Percentiles rank a stretch among this genome's conserved stretches.
phyloP scores from a whole-genome alignment of 2,329 filamentous ascomycete species.

The Corinectria fuckeliana region DNA sequence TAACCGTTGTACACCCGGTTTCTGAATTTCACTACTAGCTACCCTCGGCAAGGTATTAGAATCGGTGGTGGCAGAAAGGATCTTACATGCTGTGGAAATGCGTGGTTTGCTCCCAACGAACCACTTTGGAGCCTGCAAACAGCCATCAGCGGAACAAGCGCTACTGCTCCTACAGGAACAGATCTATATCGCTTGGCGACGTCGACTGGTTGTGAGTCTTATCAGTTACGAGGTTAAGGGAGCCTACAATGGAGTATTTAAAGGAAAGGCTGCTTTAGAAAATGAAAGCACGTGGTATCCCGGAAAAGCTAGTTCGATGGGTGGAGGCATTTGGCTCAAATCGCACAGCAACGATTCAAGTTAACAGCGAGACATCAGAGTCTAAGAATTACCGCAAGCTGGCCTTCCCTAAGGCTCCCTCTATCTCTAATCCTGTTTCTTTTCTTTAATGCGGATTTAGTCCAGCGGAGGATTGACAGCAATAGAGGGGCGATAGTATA shows the following conservation, averaged over 20 bases:
- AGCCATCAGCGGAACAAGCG: constrained; percentile 12
- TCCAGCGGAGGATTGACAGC: constrained; percentile 38
- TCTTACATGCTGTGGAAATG: constrained; percentile 23
- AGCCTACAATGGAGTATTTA: constrained; percentile 17
- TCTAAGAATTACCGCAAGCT: neutral
- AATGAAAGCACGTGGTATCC: constrained; percentile 15
- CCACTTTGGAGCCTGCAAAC: constrained; percentile 19
- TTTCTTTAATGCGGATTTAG: constrained; percentile 36
- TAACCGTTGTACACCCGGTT: too few species aligned
- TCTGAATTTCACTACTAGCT: constrained; percentile 36
- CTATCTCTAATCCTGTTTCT: neutral
- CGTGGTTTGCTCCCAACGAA: constrained; percentile 13
- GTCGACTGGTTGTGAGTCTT: constrained; percentile 1
- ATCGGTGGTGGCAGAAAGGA: constrained; percentile 4
- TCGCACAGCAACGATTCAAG: constrained; percentile 15
- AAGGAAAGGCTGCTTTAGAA: constrained; percentile 16
- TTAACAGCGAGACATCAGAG: constrained; percentile 8
- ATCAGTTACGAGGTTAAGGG: constrained; percentile 15
- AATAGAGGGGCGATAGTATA: constrained; percentile 34
- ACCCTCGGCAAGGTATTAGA: constrained; percentile 33
- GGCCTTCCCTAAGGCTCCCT: neutral
- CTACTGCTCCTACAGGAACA: constrained; percentile 18
- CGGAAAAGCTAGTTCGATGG: constrained; percentile 14
- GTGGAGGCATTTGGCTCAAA: constrained; percentile 19
- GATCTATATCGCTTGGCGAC: constrained; percentile 6